phyloP scores from a whole-genome alignment of 352 stramenopile species.

The Saprolegnia parasitica region DNA sequence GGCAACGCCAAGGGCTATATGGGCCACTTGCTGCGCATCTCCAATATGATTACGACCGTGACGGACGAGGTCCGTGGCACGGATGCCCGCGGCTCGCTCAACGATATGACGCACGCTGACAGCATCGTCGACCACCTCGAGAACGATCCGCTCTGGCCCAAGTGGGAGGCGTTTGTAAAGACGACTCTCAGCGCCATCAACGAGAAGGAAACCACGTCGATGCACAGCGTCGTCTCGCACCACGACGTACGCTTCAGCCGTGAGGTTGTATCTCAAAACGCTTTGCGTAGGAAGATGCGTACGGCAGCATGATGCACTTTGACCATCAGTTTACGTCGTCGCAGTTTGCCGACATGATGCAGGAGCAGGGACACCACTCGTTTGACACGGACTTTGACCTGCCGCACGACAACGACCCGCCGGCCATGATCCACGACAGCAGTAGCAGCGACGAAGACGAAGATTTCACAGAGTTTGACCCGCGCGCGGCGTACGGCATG shows the following conservation, averaged over 20 bases:
- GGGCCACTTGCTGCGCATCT: slow-evolving; percentile 78
- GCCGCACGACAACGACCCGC: slow-evolving; percentile 56
- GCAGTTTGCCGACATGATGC: slow-evolving; percentile 74
- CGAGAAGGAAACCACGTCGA: slow-evolving; percentile 65
- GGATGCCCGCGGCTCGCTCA: slow-evolving; percentile 56
- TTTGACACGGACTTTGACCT: slow-evolving; percentile 78
- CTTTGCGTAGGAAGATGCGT: slow-evolving; percentile 49
- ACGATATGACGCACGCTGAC: slow-evolving; percentile 83
- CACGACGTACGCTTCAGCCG: slow-evolving; percentile 1
- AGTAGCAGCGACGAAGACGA: slow-evolving; percentile 82
- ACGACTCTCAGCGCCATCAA: slow-evolving; percentile 70
- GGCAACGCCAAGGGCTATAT: slow-evolving; percentile 76
- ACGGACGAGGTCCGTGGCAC: slow-evolving; percentile 66
- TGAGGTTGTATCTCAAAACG: not conserved
- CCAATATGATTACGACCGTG: slow-evolving; percentile 81
- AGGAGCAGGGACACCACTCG: slow-evolving; percentile 49
- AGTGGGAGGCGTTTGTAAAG: slow-evolving; percentile 71
- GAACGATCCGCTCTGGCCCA: slow-evolving; percentile 70
- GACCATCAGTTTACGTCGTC: slow-evolving; percentile 70
- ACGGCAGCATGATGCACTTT: slow-evolving; percentile 60
- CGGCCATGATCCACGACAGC: slow-evolving; percentile 83
- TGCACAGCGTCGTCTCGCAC: slow-evolving; percentile 57
- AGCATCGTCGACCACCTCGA: slow-evolving; percentile 76
- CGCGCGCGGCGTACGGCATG: slow-evolving; percentile 11
- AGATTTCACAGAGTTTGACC: slow-evolving; percentile 36